Evolutionary conservation across 2,329 filamentous ascomycete genomes (phyloP).

Genomic region (Aspergillus arachidicola): DNA sequence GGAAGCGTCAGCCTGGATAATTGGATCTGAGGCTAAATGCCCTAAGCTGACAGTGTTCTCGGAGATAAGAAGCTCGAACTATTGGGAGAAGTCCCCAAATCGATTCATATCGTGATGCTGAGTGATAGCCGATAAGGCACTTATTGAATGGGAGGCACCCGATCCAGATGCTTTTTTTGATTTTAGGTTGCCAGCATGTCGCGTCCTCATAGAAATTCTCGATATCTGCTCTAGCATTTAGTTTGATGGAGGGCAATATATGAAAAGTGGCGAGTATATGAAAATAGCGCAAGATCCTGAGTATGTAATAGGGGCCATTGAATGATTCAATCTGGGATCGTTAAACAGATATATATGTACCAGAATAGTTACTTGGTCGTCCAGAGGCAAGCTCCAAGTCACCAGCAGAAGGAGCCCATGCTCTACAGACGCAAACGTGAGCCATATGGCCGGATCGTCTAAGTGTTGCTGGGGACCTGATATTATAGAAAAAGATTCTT

Average conservation of each 20-base stretch:
- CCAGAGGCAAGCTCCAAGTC: not conserved
- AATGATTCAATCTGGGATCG: not conserved
- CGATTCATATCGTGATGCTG: not conserved
- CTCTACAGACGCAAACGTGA: not conserved
- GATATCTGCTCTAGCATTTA: not conserved
- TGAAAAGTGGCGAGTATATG: not conserved
- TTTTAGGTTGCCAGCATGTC: not conserved
- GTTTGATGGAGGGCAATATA: not conserved
- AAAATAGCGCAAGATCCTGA: not conserved
- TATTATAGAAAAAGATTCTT: not conserved
- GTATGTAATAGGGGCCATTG: not conserved
- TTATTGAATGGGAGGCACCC: not conserved
- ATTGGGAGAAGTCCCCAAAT: not conserved
- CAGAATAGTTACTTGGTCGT: not conserved
- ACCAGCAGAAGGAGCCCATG: not conserved
- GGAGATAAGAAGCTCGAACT: not conserved
- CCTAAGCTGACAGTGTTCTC: not conserved
- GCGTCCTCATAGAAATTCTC: not conserved
- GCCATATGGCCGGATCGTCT: not conserved
- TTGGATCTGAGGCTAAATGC: not conserved
- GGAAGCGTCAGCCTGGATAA: not conserved
- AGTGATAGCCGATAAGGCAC: not conserved
- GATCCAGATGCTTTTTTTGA: not conserved
- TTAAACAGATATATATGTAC: not conserved
- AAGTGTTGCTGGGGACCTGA: not conserved